phyloP scores from a whole-genome alignment of 495 filamentous ascomycete genomes.

The Usnea hakonensis region DNA sequence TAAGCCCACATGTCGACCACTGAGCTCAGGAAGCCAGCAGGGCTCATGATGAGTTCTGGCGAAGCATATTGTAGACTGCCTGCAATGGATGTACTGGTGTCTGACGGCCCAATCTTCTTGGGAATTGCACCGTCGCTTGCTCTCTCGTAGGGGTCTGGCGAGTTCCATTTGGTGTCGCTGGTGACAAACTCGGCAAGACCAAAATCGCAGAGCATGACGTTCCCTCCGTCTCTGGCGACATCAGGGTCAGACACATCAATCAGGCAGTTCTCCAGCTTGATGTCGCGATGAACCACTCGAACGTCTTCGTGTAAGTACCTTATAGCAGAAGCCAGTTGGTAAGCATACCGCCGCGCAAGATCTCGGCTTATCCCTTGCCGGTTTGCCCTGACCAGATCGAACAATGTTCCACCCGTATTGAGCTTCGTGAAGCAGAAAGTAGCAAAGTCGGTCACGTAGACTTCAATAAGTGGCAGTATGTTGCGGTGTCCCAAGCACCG shows the following conservation, averaged over 20 bases:
- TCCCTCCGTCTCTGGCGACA: slow-evolving; percentile 44
- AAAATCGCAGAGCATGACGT: slow-evolving; percentile 64
- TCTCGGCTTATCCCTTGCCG: slow-evolving; percentile 46
- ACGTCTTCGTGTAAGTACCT: slow-evolving; percentile 70
- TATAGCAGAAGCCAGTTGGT: slow-evolving; percentile 60
- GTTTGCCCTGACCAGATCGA: slow-evolving; percentile 56
- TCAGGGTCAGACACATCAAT: slow-evolving; percentile 49
- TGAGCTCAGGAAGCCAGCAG: slow-evolving; percentile 41
- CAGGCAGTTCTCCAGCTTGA: slow-evolving; percentile 73
- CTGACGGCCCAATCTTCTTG: slow-evolving; percentile 47
- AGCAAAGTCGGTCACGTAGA: slow-evolving; percentile 63
- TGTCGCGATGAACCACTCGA: slow-evolving; percentile 62
- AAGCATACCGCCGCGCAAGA: slow-evolving; percentile 55
- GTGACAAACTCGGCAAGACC: slow-evolving; percentile 67
- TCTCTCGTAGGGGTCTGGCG: slow-evolving; percentile 43
- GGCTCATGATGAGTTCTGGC: slow-evolving; percentile 49
- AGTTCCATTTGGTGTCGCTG: slow-evolving; percentile 40
- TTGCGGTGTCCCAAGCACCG: slow-evolving; percentile 58
- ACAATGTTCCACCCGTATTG: slow-evolving; percentile 61
- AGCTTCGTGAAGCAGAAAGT: slow-evolving; percentile 70
- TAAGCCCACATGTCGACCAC: slow-evolving; percentile 68
- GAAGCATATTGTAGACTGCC: slow-evolving; percentile 63
- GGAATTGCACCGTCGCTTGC: slow-evolving; percentile 36
- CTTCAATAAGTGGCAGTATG: slow-evolving; percentile 57
- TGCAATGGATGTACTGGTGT: slow-evolving; percentile 47